Percentiles rank a stretch among this genome's conserved stretches.
Conservation (phyloP, 73 alveolate species). For the Paramecium biaurelia region DNA sequence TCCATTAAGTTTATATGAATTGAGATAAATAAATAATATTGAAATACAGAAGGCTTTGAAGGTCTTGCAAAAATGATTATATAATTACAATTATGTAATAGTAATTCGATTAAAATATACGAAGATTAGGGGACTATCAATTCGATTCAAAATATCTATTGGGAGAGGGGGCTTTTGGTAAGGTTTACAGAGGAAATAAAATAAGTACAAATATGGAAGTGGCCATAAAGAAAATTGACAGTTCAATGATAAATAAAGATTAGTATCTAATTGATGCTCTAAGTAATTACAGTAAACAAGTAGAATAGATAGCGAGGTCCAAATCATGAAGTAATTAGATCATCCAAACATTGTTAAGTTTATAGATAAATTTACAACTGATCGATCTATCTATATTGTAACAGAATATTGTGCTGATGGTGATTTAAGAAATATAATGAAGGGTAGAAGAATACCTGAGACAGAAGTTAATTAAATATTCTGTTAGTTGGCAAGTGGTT, state of each 20-base stretch:
- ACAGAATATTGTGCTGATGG: conserved; percentile 63
- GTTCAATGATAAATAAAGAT: conserved; percentile 13
- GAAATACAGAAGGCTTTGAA: not conserved
- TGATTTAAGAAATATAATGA: conserved; percentile 40
- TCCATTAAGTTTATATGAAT: not conserved
- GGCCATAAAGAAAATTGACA: conserved; percentile 52
- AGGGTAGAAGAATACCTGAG: conserved; percentile 35
- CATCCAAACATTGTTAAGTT: conserved; percentile 53
- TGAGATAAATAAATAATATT: not conserved
- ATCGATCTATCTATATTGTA: not conserved
- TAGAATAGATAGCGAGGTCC: conserved; percentile 7
- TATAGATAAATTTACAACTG: conserved; percentile 42
- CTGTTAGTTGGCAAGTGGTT: not conserved
- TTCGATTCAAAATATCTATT: conserved; percentile 22
- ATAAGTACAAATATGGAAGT: conserved; percentile 49
- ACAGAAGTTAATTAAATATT: conserved; percentile 26
- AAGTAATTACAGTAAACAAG: not conserved
- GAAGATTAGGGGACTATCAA: conserved; percentile 30
- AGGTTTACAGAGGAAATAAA: conserved; percentile 56
- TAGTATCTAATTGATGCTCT: conserved; percentile 22
- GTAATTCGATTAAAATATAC: not conserved
- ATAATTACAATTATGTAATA: not conserved
- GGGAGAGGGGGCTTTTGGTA: conserved; percentile 59
- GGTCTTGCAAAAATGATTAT: not conserved
- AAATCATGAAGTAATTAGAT: conserved; percentile 27